phyloP scores from a whole-genome alignment of 805 yeast genomes.

The Tetrapisispora phaffii region DNA sequence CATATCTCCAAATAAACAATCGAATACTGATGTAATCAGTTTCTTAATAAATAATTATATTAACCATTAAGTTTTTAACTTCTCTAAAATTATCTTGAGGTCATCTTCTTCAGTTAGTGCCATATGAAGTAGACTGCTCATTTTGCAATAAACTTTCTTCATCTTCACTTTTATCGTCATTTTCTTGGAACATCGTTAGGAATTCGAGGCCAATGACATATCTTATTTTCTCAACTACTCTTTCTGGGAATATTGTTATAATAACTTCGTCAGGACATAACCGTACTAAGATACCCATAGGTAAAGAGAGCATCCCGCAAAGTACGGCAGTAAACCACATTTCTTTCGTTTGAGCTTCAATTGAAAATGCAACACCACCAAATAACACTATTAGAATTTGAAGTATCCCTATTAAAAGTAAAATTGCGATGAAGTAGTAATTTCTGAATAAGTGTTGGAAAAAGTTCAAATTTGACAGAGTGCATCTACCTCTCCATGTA shows the following conservation, averaged over 20 bases:
- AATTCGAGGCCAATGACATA: slow-evolving; percentile 23
- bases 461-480: slow-evolving; percentile 63
- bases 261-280: slow-evolving; percentile 76
- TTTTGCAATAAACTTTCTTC: slow-evolving; percentile 21
- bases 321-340: slow-evolving; percentile 86
- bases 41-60: not conserved
- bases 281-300: slow-evolving; percentile 69
- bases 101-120: not conserved
- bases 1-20: not conserved
- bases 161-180: slow-evolving; percentile 14
- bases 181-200: slow-evolving; percentile 8
- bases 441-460: slow-evolving; percentile 75
- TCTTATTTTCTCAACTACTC: slow-evolving; percentile 10
- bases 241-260: slow-evolving; percentile 53
- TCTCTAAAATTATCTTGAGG: too few species aligned
- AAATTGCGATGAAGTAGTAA: slow-evolving; percentile 68
- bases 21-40: too few species aligned
- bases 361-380: slow-evolving; percentile 92
- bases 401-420: slow-evolving; percentile 64
- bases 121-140: not conserved
- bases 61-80: too few species aligned
- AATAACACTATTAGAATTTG: slow-evolving; percentile 90
- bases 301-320: slow-evolving; percentile 73
- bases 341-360: slow-evolving; percentile 66
- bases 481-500: slow-evolving; percentile 47